phyloP scores from a whole-genome alignment of 2,329 filamentous ascomycete species.

The Apiospora malaysiana region DNA sequence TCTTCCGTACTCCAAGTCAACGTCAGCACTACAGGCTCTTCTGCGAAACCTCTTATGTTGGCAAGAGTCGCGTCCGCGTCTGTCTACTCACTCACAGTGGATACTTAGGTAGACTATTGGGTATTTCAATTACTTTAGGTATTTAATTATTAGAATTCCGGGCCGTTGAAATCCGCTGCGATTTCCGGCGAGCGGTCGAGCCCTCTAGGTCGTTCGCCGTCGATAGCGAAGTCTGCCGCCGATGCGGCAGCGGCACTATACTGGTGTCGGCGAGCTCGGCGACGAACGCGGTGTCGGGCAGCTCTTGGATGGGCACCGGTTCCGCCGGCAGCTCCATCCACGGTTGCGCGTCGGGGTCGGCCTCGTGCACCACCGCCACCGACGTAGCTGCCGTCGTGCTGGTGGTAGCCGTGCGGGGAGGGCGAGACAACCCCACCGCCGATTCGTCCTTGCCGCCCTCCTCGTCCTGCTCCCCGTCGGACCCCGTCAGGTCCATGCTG shows the following conservation, averaged over 20 bases:
- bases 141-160: no score
- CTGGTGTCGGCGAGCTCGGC: slow-evolving; percentile 19
- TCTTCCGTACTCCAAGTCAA: no score
- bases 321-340: slow-evolving; percentile 9
- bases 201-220: background rate
- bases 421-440: background rate
- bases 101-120: no score
- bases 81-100: no score
- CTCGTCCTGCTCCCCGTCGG: no score
- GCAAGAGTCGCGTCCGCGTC: no score
- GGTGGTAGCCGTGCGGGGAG: no score
- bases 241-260: background rate
- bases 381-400: no score
- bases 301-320: background rate
- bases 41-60: no score
- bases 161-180: background rate
- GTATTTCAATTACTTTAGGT: no score
- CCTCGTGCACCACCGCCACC: background rate
- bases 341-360: background rate
- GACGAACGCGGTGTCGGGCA: background rate
- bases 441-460: no score
- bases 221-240: background rate
- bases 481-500: background rate
- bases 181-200: slow-evolving; percentile 3
- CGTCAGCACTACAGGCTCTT: no score